Conservation (phyloP, 805 yeast genomes). For the Candida stauntonica region DNA sequence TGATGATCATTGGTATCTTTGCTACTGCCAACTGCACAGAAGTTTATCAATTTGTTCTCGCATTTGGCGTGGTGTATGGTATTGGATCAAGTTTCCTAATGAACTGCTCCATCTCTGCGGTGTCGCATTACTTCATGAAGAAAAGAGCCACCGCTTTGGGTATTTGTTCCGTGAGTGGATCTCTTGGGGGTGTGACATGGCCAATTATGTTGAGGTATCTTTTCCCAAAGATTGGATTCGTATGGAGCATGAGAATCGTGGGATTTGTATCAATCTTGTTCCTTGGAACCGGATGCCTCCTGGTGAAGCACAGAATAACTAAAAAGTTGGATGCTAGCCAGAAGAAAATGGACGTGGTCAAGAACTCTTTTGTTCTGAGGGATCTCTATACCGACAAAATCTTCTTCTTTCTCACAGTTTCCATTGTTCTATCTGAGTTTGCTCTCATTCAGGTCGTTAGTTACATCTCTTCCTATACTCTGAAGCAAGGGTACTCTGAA, state of each 20-base stretch:
- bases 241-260: conserved; percentile 46
- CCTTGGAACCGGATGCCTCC: conserved; percentile 28
- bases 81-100: conserved; percentile 43
- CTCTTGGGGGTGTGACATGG: conserved; percentile 44
- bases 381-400: conserved; percentile 25
- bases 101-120: conserved; percentile 39
- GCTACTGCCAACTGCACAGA: conserved; percentile 39
- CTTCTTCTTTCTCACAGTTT: conserved; percentile 39
- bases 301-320: conserved; percentile 35
- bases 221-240: conserved; percentile 39
- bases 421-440: conserved; percentile 15
- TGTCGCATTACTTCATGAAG: conserved; percentile 39
- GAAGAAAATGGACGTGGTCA: conserved; percentile 6
- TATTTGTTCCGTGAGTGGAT: conserved; percentile 42
- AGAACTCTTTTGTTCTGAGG: conserved; percentile 8
- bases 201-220: conserved; percentile 39
- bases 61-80: conserved; percentile 43
- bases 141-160: conserved; percentile 41
- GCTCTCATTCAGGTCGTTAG: conserved; percentile 41
- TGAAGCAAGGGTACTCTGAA: conserved; percentile 38
- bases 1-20: conserved; percentile 40
- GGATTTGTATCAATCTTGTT: conserved; percentile 35
- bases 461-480: conserved; percentile 47
- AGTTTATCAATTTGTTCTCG: conserved; percentile 45
- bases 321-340: conserved; percentile 5